Evolutionary conservation across 2,329 filamentous ascomycete genomes (phyloP), one percentile per base, ranked within the genome.

Genomic region (Fusarium sp.): DNA sequence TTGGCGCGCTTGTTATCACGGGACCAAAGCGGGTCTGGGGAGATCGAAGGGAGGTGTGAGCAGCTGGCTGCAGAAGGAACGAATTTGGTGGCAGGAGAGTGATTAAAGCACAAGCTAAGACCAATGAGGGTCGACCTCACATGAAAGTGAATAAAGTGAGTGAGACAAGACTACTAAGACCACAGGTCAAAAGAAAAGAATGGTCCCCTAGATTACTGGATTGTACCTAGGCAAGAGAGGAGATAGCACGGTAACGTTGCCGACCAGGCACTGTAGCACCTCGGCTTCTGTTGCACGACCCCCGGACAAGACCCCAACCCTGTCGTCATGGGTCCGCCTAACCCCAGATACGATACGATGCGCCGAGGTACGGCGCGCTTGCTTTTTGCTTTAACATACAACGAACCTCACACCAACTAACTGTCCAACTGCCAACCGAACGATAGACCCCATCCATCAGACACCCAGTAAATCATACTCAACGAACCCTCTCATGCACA

Each of bases 401-500:
- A 51, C 45, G 60, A 54, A 59, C 30, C 45, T 60, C 60, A 37
- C 16, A 36, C n/a, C 31, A 57, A 37, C 41, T 10, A 57, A 37
- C 41, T 10, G 26, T 59, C n/a, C 51, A 45, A 62, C 57, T 30
- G 34, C 37, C 40, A 46, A 52, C 34, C 33, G 23, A 46, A 60
- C 37, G 47, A 38, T 26, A 31, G 36, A 45, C 20, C 28, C 44
- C 53, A 47, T 41, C 18, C 8, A 15, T 26, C 4, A 41, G 38
- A 41, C 26, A 26, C 33, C 16, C 47, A 33, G 36, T 37, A 46
- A 37, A 40, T 31, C 38, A 37, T 46, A 16, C 41, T 37, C 18
- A 20, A n/a, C 53, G 40, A 61, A 47, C 52, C 23, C 63, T 50
- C 67, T 69, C 59, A 81, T 80, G 77, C 78, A 58, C 18, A 31